phyloP scores from a whole-genome alignment of 345 rosid species.

The Litchi chinensis region DNA sequence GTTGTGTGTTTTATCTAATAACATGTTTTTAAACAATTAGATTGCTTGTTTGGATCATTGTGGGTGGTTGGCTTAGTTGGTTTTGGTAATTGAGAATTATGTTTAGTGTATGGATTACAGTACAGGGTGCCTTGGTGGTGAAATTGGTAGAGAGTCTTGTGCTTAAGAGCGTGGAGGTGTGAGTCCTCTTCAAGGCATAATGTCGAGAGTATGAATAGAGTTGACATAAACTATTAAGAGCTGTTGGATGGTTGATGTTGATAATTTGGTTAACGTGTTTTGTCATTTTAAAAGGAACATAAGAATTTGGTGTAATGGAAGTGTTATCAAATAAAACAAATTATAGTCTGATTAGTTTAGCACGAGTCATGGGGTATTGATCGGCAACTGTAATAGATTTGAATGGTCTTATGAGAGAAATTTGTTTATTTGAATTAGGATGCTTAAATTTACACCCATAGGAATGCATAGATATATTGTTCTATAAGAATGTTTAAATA shows the following conservation, averaged over 20 bases:
- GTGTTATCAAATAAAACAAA: background rate
- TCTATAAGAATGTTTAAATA: background rate
- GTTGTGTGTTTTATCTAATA: background rate
- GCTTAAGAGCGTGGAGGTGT: background rate
- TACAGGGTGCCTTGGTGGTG: conserved; percentile 2
- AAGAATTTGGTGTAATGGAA: background rate
- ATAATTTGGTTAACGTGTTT: background rate
- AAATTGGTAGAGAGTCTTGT: background rate
- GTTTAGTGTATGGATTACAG: background rate
- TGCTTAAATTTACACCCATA: background rate
- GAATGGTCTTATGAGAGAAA: background rate
- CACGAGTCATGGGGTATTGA: background rate
- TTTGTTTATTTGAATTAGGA: background rate
- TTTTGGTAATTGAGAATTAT: background rate
- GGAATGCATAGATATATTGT: background rate
- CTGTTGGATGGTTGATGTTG: too few species aligned
- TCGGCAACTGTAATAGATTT: background rate
- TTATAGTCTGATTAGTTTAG: background rate
- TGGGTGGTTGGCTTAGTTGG: background rate
- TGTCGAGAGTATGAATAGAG: background rate
- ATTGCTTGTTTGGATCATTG: background rate
- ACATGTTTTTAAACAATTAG: background rate
- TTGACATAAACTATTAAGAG: background rate
- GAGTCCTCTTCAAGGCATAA: conserved; percentile 15
- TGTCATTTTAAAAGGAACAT: background rate